phyloP scores from a whole-genome alignment of 257 asterid genomes.

The Ilex asprella region DNA sequence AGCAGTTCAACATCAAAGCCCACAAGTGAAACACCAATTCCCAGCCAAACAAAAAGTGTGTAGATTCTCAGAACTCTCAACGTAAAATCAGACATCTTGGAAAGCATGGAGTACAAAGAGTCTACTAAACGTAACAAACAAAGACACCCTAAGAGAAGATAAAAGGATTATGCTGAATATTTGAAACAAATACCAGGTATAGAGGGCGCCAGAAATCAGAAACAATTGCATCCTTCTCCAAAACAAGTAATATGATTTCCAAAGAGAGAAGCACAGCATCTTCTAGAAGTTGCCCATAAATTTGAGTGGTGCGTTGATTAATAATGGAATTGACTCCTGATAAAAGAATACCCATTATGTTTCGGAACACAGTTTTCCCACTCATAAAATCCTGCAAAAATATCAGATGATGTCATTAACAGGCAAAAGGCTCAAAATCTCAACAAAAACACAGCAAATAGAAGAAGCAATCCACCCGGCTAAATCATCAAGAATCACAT shows the following conservation, averaged over 20 bases:
- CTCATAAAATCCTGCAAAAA: constrained; percentile 88
- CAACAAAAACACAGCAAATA: neutral
- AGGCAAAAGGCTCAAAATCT: neutral
- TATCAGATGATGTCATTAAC: constrained; percentile 15
- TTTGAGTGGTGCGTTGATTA: constrained; percentile 62
- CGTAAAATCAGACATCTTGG: neutral
- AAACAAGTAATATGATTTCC: constrained; percentile 70
- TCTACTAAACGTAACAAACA: neutral
- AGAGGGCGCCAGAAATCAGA: constrained; percentile 87
- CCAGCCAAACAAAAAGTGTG: too few species aligned
- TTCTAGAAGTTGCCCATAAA: constrained; percentile 75
- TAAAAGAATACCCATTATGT: constrained; percentile 67
- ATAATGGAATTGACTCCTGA: constrained; percentile 75
- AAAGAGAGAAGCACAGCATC: constrained; percentile 71
- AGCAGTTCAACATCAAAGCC: too few species aligned
- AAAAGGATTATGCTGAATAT: constrained; percentile 5
- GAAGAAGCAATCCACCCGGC: neutral
- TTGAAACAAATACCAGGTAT: constrained; percentile 52
- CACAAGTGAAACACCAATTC: too few species aligned
- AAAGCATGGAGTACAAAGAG: constrained; percentile 1
- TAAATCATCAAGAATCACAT: too few species aligned
- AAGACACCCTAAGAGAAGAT: constrained; percentile 2
- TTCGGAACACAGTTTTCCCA: constrained; percentile 79
- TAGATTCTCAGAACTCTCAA: too few species aligned
- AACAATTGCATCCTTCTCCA: constrained; percentile 74